These are phyloP conservation scores for Abrus precatorius DNA, from an alignment of 306 rosid species.

Conservation along the genomic window DNA sequence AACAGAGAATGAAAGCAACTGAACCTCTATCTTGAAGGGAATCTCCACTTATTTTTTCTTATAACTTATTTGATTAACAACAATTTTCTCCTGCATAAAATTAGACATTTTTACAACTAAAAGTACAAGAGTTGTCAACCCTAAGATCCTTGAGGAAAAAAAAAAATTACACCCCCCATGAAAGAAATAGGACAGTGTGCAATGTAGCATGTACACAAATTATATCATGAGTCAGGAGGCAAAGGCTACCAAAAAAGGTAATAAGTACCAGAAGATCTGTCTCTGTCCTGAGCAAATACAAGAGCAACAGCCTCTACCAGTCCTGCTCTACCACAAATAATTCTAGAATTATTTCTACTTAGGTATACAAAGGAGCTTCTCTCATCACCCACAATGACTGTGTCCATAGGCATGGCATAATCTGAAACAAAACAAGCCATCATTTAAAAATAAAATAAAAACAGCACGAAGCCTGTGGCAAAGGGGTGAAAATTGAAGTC, in stretches of 20 bases:
- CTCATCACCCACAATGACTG: constrained; percentile 83
- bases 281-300: constrained; percentile 71
- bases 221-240: constrained; percentile 2
- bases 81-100: constrained; percentile 16
- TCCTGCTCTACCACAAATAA: constrained; percentile 47
- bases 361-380: constrained; percentile 60
- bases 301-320: constrained; percentile 74
- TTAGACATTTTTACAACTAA: not conserved
- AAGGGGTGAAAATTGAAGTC: constrained; percentile 12
- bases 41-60: constrained; percentile 20
- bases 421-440: constrained; percentile 59
- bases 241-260: constrained; percentile 38
- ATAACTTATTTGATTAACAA: constrained; percentile 30
- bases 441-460: not conserved
- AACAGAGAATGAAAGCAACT: not conserved
- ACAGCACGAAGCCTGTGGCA: constrained; percentile 24
- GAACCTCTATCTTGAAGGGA: not conserved
- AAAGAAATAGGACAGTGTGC: constrained; percentile 17
- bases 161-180: not conserved
- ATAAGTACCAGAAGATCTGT: constrained; percentile 62
- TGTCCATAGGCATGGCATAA: constrained; percentile 76
- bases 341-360: constrained; percentile 55
- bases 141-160: constrained; percentile 24
- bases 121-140: not conserved
- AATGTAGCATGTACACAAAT: constrained; percentile 29